Evolutionary conservation across 345 rosid species (phyloP).

Genomic region (Hevea brasiliensis): DNA sequence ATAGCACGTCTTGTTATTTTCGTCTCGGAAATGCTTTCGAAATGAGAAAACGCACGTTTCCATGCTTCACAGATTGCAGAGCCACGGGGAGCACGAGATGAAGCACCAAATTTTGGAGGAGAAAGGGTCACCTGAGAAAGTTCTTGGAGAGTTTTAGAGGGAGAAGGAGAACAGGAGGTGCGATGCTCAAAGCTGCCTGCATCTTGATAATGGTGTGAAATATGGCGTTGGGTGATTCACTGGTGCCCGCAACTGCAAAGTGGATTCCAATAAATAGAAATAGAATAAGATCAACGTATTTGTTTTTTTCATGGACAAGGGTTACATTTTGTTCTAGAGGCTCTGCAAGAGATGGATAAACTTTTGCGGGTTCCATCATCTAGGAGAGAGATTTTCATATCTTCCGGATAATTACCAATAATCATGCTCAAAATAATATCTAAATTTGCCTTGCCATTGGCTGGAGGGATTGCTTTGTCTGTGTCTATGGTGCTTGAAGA

Average conservation of each 20-base stretch:
- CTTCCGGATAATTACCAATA: constrained; percentile 13
- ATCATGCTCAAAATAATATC: not conserved
- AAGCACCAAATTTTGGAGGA: constrained; percentile 16
- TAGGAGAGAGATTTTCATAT: constrained; percentile 25
- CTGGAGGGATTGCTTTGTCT: too few relatives aligned
- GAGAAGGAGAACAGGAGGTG: constrained; percentile 25
- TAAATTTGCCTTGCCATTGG: too few relatives aligned
- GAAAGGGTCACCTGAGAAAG: constrained; percentile 10
- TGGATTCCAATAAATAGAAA: constrained; percentile 16
- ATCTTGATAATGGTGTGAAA: constrained; percentile 16
- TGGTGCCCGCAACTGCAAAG: too few relatives aligned
- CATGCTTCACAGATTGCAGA: too few relatives aligned
- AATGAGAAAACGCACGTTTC: too few relatives aligned
- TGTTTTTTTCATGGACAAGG: constrained; percentile 22
- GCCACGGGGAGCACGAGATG: not conserved
- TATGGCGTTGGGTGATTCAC: not conserved
- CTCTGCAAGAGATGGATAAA: constrained; percentile 10
- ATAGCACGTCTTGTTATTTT: too few relatives aligned
- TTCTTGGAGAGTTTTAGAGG: constrained; percentile 26
- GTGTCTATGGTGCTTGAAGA: too few relatives aligned
- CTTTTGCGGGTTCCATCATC: constrained; percentile 16
- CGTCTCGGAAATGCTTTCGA: too few relatives aligned
- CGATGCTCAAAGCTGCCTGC: constrained; percentile 43
- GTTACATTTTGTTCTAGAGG: too few relatives aligned
- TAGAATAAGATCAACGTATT: too few relatives aligned